Conservation (phyloP, 805 yeast genomes). For the Wickerhamomyces silvicola region DNA sequence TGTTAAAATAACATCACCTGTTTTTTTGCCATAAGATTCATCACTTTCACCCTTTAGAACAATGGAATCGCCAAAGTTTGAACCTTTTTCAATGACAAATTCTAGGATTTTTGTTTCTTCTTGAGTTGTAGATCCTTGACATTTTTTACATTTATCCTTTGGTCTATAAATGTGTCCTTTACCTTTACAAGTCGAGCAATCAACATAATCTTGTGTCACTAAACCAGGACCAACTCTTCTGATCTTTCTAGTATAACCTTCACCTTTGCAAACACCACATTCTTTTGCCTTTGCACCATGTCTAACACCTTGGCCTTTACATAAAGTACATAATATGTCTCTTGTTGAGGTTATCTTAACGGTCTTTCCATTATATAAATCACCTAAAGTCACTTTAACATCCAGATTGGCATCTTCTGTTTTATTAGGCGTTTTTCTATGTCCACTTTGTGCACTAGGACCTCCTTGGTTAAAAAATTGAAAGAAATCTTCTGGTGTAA, state of each 20-base stretch:
- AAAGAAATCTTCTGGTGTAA: constrained; percentile 69
- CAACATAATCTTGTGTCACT: constrained; percentile 52
- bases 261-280: constrained; percentile 70
- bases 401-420: constrained; percentile 68
- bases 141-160: constrained; percentile 72
- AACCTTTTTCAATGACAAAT: constrained; percentile 71
- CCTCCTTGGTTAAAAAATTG: constrained; percentile 48
- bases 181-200: constrained; percentile 69
- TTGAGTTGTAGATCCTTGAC: constrained; percentile 56
- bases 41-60: constrained; percentile 68
- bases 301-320: constrained; percentile 75
- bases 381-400: constrained; percentile 62
- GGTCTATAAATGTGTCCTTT: constrained; percentile 51
- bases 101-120: constrained; percentile 70
- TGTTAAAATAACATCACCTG: constrained; percentile 74
- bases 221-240: constrained; percentile 70
- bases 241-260: constrained; percentile 55
- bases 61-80: constrained; percentile 53
- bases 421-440: constrained; percentile 21
- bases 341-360: constrained; percentile 69
- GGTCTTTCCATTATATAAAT: constrained; percentile 73
- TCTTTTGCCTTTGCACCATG: constrained; percentile 44
- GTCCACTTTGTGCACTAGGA: constrained; percentile 14
- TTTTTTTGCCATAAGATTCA: constrained; percentile 58
- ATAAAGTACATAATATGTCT: constrained; percentile 61